These are phyloP conservation scores for Clarireedia paspali DNA, from an alignment of 2,329 filamentous ascomycete species.

Conservation along the genomic window DNA sequence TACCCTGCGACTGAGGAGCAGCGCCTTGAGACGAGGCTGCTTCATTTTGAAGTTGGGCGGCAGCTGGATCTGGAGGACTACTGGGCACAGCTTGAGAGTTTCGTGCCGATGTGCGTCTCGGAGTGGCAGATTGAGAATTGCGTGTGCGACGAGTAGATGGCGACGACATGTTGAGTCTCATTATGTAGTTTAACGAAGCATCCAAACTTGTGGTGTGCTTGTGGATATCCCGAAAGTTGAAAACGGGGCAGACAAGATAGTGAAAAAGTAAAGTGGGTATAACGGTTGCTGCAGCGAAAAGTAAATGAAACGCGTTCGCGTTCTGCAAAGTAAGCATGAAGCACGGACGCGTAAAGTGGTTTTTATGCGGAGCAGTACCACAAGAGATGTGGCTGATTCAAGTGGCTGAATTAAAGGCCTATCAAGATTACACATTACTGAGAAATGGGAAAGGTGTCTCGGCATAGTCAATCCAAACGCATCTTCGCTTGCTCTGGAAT, in stretches of 20 bases:
- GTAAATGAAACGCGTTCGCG: neutral
- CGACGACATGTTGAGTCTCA: conserved; percentile 48
- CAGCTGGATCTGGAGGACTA: conserved; percentile 35
- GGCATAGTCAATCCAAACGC: too few relatives aligned
- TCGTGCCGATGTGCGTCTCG: conserved; percentile 48
- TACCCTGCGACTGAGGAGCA: conserved; percentile 25
- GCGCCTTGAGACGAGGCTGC: conserved; percentile 27
- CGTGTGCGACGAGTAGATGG: conserved; percentile 49
- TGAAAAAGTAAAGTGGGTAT: conserved; percentile 4
- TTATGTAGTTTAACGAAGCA: neutral
- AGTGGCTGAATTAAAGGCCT: neutral
- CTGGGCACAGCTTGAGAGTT: conserved; percentile 47
- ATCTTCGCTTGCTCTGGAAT: too few relatives aligned
- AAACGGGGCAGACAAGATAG: neutral
- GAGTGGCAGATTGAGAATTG: conserved; percentile 46
- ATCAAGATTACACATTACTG: too few relatives aligned
- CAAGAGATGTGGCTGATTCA: neutral
- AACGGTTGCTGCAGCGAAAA: neutral
- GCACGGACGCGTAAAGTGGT: conserved; percentile 6
- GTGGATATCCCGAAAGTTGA: neutral
- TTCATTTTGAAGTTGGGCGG: conserved; percentile 30
- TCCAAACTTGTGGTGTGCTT: conserved; percentile 1
- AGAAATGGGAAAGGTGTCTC: too few relatives aligned
- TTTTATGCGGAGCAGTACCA: neutral
- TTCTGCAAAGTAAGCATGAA: neutral